Base-by-base conservation (phyloP, 306 rosid species). In the Ormosia emarginata region DNA sequence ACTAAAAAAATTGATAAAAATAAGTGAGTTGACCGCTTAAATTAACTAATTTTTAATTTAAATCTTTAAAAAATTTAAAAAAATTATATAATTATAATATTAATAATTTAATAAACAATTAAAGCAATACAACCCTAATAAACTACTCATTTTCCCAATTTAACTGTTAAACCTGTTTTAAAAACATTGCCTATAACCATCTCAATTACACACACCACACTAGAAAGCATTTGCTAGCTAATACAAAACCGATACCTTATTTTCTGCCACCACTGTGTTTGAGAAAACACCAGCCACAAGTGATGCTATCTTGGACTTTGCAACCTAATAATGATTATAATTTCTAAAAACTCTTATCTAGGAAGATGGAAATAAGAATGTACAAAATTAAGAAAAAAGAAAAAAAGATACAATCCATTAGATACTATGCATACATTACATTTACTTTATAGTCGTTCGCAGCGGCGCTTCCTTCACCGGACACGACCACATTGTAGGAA, bases 361-460 rank as follows among this genome's bases (percentile, higher is more conserved):
- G 34, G 15, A 44, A 65, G 57, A 46, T 41, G 75, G 66, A 61
- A 74, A 74, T 64, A 83, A 67, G 80, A 65, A 70, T n/a, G 50
- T 46, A 24, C 24, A 24, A 24, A 24, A 24, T 24, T 24, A 24
- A 56, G 47, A 65, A 12, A 34, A 68, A 66, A 44, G 39, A 11
- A 44, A 57, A 34, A 7, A 49, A 71, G 39, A 75, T 47, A 55
- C 74, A 71, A 81, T 79, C 44, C 87, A 80, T 67, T 77, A 72
- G 90, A 89, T 62, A 85, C 62, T 89, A 24, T 24, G 94, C 97
- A 94, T 93, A 92, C 99, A 95, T 95, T 95, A 90, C 99, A 95
- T 95, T 24, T 95, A 95, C 99, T 95, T 95, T 95, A 94, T 88
- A 93, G 97, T 95, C 99, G 98, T 82, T 89, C 29, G 85, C 86